Evolutionary conservation across 2,329 filamentous ascomycete genomes (phyloP), one percentile per base, ranked within the genome.

Genomic region (Xylaria sp.): DNA sequence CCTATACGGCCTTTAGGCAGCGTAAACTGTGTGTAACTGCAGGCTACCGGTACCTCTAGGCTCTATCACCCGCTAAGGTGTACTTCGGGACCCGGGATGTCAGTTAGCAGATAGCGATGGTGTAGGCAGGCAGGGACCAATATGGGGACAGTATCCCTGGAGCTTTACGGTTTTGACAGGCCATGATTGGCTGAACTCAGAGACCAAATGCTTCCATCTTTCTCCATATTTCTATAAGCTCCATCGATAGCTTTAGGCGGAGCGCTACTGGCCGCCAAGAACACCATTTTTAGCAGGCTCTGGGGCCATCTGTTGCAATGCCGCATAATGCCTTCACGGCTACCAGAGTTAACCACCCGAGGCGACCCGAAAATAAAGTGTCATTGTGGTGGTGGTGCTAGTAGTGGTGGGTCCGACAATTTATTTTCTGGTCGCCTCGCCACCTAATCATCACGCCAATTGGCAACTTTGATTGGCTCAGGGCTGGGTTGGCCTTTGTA

Each of bases 281-380:
- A 52, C 37, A 54, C 50, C 69, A 66, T 66, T 69, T 71, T 63
- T 66, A 71, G 69, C 59, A 69, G 52, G 18, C 56, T 68, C 66
- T 41, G 57, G 62, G 57, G 57, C 23, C 37, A 18, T 58, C 20
- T 46, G 34, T 61, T 50, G n/a, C 56, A n/a, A 25, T n/a, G 10
- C 37, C 39, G 56, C 39, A 54, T 44, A 39, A 51, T 52, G 31
- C 48, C 31, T 55, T 20, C 12, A 41, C 52, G 28, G 28, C 52
- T 55, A 37, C 28, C 52, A 56, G 34, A 28, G 28, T 28, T 37
- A 25, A 37, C 56, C 23, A n/a, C n/a, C n/a, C n/a, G n/a, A n/a
- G n/a, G n/a, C n/a, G n/a, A n/a, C n/a, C n/a, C n/a, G n/a, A n/a
- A n/a, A n/a, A n/a, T n/a, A n/a, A n/a, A n/a, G n/a, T n/a, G n/a